Base-by-base conservation (phyloP, 768 basidiomycete genomes). In the Leccinum truebloodii region DNA sequence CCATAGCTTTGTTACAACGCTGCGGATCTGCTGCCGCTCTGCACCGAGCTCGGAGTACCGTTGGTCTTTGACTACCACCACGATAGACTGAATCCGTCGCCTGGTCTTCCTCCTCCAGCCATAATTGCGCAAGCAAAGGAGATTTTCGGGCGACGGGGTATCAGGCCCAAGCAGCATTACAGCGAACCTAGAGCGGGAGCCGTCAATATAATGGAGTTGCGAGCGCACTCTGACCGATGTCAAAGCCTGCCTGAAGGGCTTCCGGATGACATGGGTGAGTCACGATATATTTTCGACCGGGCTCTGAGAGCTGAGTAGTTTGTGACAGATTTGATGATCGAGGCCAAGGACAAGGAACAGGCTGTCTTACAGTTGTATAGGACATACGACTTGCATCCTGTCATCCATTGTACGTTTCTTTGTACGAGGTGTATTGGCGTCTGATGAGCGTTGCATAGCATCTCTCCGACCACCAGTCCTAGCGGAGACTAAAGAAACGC, bases 271-370 rank as follows among this genome's bases (percentile, higher is more conserved):
- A 86, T 90, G 77, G 87, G 84, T 83, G 62, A 54, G 81, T 67
- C 28, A 2, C 4, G 52, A 14, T 30, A 26, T 26, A 3, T n/a
- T 24, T 6, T 35, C n/a, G 5, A 22, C 4, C 51, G 10, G 18
- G 28, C 8, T 6, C 6, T 46, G 22, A 52, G n/a, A 10, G 26
- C 8, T 55, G 14, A 54, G 24, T n/a, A 63, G 30, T 14, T 3
- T 22, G 20, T 13, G 44, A 67, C 80, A 69, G 93, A 95, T 76
- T 69, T 95, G 64, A 94, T 95, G 94, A 93, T 95, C 60, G 94
- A 95, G 80, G 92, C 92, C 3, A 93, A 94, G 72, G 92, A 91
- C 73, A 92, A 95, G 76, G 95, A 96, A 71, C 95, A 95, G 70
- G 95, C 94, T 2, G 94, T 97, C 6, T 81, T 97, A 59, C 86